Base-by-base conservation (phyloP, 352 stramenopile genomes). In the Phytophthora pseudosyringae region DNA sequence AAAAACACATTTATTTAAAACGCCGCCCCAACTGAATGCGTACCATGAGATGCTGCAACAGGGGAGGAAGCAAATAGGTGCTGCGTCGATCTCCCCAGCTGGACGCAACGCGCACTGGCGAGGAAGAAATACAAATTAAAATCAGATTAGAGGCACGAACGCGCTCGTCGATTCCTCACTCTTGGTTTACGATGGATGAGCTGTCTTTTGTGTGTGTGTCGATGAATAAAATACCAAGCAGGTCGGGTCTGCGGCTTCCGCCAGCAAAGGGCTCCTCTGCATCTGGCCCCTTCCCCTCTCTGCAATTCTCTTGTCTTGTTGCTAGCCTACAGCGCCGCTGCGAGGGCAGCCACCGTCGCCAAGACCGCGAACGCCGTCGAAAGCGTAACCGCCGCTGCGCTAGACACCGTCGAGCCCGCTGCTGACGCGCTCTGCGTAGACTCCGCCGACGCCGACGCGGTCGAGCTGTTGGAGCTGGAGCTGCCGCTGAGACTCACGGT, bases 161-260 rank as follows among this genome's bases (percentile, higher is more conserved):
- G 41, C 25, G 4, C 33, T 44, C 46, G 44, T 38, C 41, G 26
- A 49, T 49, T 64, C 31, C 21, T 21, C 21, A 21, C 21, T 21
- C 21, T 21, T 21, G 21, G 21, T 21, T 45, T 60, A 43, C 46
- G 48, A 56, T 58, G 43, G 46, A 56, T 69, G 39, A 59, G 15
- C 18, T 29, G 44, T 70, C 43, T 56, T 44, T 26, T 51, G 47
- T 70, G 15, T 68, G 12, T 46, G 25, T 59, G 50, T 68, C 50
- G 39, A 69, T 61, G 65, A 73, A 73, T 73, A 73, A 72, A 68
- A 69, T 73, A 68, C 53, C 63, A 47, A 21, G 31, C 45, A 45
- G 35, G 40, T 39, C 28, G 26, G 35, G 45, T 43, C 29, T 35
- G 29, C 9, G 46, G 33, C 31, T 16, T 26, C 11, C 40, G 15